Conservation (phyloP, 108 stramenopile genomes). For the Tribonema minus region DNA sequence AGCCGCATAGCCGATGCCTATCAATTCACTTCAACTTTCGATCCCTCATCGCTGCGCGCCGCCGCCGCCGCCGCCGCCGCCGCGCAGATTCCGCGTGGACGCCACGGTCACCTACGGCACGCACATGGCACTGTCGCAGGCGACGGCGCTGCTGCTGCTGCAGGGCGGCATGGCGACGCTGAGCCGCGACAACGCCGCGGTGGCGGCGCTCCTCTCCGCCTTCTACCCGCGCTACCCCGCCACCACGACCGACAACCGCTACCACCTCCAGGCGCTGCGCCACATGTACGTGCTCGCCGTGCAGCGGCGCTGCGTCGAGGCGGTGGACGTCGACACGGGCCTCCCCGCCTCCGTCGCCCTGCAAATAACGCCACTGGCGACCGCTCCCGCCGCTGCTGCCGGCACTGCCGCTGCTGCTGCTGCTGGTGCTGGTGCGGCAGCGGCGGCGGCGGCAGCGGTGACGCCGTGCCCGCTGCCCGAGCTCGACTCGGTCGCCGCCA, state of each 20-base stretch:
- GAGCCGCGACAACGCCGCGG: conserved; percentile 75
- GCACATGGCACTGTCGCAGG: conserved; percentile 81
- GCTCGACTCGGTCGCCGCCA: conserved; percentile 25
- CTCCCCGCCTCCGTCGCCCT: conserved; percentile 43
- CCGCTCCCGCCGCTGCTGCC: background rate
- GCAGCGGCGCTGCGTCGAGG: conserved; percentile 71
- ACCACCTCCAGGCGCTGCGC: conserved; percentile 90
- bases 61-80: too few species aligned
- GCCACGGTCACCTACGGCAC: conserved; percentile 69
- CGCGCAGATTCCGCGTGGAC: background rate
- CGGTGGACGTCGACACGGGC: conserved; percentile 80
- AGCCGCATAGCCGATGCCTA: background rate
- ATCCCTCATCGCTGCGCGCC: background rate
- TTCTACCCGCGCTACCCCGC: conserved; percentile 83
- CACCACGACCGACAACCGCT: conserved; percentile 78
- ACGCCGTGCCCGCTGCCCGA: conserved; percentile 54
- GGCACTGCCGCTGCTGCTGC: background rate
- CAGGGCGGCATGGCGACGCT: conserved; percentile 86
- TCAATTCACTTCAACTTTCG: background rate
- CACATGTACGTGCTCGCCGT: conserved; percentile 94
- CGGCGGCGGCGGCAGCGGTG: conserved; percentile 11
- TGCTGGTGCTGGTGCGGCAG: too few species aligned
- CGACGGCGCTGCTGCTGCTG: conserved; percentile 88
- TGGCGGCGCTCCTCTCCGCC: conserved; percentile 82
- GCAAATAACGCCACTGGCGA: background rate